phyloP scores from a whole-genome alignment of 768 basidiomycete genomes.

The Cubamyces sp. region DNA sequence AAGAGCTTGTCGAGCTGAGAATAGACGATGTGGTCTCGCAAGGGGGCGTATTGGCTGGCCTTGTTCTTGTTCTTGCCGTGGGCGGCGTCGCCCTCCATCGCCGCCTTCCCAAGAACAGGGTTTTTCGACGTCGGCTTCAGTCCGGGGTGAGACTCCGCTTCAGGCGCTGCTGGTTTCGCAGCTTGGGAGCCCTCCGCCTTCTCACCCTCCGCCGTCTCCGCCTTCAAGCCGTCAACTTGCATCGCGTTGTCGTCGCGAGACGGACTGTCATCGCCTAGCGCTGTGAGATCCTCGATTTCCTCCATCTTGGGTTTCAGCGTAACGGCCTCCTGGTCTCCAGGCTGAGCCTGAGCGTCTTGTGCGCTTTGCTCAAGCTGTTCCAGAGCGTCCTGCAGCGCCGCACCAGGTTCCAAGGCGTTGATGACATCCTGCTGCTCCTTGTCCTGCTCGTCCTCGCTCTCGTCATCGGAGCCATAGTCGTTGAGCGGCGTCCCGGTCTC shows the following conservation, averaged over 20 bases:
- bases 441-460: slow-evolving; percentile 64
- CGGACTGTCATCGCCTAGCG: slow-evolving; percentile 33
- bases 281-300: slow-evolving; percentile 61
- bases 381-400: slow-evolving; percentile 61
- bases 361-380: slow-evolving; percentile 45
- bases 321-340: slow-evolving; percentile 4
- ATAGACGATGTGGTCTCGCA: slow-evolving; percentile 61
- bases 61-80: slow-evolving; percentile 46
- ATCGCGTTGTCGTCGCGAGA: slow-evolving; percentile 32
- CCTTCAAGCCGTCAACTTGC: slow-evolving; percentile 29
- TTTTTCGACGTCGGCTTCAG: slow-evolving; percentile 62
- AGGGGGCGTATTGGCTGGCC: slow-evolving; percentile 52
- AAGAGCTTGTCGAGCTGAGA: slow-evolving; percentile 51
- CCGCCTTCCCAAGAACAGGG: slow-evolving; percentile 42
- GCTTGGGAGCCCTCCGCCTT: slow-evolving; percentile 1
- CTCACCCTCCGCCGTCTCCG: neutral
- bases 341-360: slow-evolving; percentile 37
- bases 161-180: slow-evolving; percentile 14
- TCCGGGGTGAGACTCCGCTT: slow-evolving; percentile 37
- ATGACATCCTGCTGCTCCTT: slow-evolving; percentile 55
- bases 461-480: slow-evolving; percentile 64
- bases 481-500: slow-evolving; percentile 31
- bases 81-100: slow-evolving; percentile 9
- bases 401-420: slow-evolving; percentile 62
- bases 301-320: slow-evolving; percentile 48